These are phyloP conservation scores for Apiotrichum veenhuisii DNA, from an alignment of 1,284 basidiomycete genomes.

Conservation along the genomic window DNA sequence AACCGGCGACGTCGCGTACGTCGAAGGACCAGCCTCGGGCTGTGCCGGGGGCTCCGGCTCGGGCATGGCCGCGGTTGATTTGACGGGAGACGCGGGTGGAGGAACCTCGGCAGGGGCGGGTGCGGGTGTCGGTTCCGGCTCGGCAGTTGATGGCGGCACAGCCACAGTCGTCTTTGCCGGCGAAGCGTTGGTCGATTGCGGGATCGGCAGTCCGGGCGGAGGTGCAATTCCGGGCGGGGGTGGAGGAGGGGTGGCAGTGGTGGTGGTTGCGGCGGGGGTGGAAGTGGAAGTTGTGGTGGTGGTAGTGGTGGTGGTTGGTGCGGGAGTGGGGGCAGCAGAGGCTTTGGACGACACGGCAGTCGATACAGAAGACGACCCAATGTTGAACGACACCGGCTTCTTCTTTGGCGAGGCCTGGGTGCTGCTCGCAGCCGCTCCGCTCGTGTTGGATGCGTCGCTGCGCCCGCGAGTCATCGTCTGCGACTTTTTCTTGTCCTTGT, in stretches of 20 bases:
- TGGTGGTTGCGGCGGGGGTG: conserved; percentile 29
- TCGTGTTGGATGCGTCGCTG: conserved; percentile 33
- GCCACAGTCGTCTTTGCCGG: not conserved
- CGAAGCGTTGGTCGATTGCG: not conserved
- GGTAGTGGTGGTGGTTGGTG: conserved; percentile 30
- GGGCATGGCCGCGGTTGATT: not conserved
- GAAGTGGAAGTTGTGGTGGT: not conserved
- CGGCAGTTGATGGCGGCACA: too few relatives aligned
- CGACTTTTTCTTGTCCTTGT: conserved; percentile 23
- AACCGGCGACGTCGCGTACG: conserved; percentile 23
- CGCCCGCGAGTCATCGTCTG: conserved; percentile 32
- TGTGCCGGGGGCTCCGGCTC: conserved; percentile 22
- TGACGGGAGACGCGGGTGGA: conserved; percentile 1
- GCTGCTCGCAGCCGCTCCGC: conserved; percentile 16
- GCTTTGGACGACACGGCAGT: not conserved
- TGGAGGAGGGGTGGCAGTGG: conserved; percentile 56
- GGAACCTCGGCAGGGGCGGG: not conserved
- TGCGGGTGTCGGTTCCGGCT: not conserved
- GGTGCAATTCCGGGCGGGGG: conserved; percentile 28
- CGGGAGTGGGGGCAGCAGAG: not conserved
- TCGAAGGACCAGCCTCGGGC: conserved; percentile 40
- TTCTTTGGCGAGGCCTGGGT: conserved; percentile 41
- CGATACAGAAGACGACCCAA: not conserved
- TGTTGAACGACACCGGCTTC: conserved; percentile 22
- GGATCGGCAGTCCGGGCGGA: conserved; percentile 13